phyloP scores from a whole-genome alignment of 306 rosid species.

The Vigna angularis region DNA sequence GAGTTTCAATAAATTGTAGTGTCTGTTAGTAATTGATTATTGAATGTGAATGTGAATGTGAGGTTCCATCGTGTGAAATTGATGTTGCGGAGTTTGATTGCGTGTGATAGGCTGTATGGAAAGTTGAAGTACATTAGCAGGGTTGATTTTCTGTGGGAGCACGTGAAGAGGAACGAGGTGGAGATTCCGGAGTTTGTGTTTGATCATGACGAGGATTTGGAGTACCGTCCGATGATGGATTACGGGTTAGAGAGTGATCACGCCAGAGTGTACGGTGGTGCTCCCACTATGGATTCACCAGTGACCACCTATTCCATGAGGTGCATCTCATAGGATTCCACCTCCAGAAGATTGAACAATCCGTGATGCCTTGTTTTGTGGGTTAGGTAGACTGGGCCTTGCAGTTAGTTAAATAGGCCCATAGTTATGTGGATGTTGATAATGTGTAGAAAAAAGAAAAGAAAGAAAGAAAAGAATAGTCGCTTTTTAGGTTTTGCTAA shows the following conservation, averaged over 20 bases:
- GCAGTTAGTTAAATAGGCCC: conserved; percentile 4
- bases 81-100: conserved; percentile 7
- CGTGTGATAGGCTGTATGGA: conserved; percentile 73
- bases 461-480: not conserved
- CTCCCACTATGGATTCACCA: conserved; percentile 67
- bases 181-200: conserved; percentile 80
- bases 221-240: conserved; percentile 93
- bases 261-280: conserved; percentile 68
- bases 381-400: conserved; percentile 18
- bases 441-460: conserved; percentile 30
- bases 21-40: not conserved
- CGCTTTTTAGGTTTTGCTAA: not conserved
- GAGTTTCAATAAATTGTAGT: no score
- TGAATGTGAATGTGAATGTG: not conserved
- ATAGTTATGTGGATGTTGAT: conserved; percentile 26
- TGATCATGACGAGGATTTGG: conserved; percentile 95
- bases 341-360: not conserved
- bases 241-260: conserved; percentile 94
- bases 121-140: conserved; percentile 85
- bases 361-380: not conserved
- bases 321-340: conserved; percentile 70
- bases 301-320: conserved; percentile 86
- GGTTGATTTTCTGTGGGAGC: conserved; percentile 83
- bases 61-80: not conserved
- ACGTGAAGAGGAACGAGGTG: conserved; percentile 74